Percentiles rank a stretch among this genome's conserved stretches.
phyloP scores from a whole-genome alignment of 1,284 basidiomycete species.

The Wallemia mellicola region DNA sequence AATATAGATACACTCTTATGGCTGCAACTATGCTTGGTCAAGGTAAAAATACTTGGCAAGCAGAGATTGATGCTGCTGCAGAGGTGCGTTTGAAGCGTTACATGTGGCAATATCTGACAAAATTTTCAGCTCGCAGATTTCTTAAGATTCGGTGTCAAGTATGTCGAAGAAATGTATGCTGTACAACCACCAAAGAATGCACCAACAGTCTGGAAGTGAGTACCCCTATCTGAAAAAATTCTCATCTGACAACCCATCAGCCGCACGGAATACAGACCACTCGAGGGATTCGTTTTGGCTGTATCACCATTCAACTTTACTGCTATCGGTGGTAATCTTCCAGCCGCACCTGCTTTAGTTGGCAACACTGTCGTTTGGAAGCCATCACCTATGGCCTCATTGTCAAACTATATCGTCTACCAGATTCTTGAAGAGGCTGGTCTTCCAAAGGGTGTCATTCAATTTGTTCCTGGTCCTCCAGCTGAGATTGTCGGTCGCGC shows the following conservation, averaged over 20 bases:
- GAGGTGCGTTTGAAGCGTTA: conserved; percentile 28
- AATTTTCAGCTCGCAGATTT: conserved; percentile 50
- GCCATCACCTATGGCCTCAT: conserved; percentile 77
- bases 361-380: conserved; percentile 96
- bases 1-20: conserved; percentile 79
- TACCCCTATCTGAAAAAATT: conserved; percentile 7
- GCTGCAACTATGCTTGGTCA: conserved; percentile 95
- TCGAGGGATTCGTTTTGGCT: conserved; percentile 91
- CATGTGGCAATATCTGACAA: not conserved
- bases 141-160: conserved; percentile 87
- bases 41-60: conserved; percentile 98
- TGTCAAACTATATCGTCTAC: conserved; percentile 78
- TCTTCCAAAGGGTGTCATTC: conserved; percentile 75
- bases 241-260: conserved; percentile 17
- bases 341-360: conserved; percentile 55
- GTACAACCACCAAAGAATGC: conserved; percentile 72
- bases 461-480: conserved; percentile 74
- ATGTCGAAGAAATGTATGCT: conserved; percentile 73
- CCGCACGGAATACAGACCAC: conserved; percentile 75
- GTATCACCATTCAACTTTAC: conserved; percentile 98
- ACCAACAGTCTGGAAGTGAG: conserved; percentile 75
- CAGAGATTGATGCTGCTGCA: conserved; percentile 94
- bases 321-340: conserved; percentile 79
- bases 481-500: conserved; percentile 51
- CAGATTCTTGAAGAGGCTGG: conserved; percentile 84